These are phyloP conservation scores for Microsporum ferrugineum DNA, from an alignment of 2,329 filamentous ascomycete genomes.

Conservation along the genomic window DNA sequence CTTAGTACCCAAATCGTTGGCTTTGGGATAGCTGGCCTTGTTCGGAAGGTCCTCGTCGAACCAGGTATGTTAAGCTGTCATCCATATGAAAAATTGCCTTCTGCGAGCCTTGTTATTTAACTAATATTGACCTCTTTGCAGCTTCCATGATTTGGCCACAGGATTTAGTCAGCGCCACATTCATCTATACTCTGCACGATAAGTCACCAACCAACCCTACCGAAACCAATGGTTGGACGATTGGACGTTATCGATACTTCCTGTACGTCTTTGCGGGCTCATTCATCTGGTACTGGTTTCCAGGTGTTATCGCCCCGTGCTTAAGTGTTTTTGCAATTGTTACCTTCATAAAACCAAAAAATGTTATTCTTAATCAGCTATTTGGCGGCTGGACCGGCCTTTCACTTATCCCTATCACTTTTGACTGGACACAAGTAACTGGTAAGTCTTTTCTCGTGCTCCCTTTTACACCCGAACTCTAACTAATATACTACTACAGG, in stretches of 20 bases:
- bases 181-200: constrained; percentile 66
- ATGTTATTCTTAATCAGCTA: constrained; percentile 56
- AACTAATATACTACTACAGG: constrained; percentile 36
- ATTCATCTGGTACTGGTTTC: constrained; percentile 58
- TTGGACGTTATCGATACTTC: constrained; percentile 57
- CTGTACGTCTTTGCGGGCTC: constrained; percentile 45
- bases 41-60: constrained; percentile 48
- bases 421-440: constrained; percentile 57
- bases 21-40: constrained; percentile 57
- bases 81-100: too few species aligned
- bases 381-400: constrained; percentile 60
- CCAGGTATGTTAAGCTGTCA: constrained; percentile 16
- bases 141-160: constrained; percentile 64
- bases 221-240: constrained; percentile 51
- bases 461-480: not conserved
- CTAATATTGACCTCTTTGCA: not conserved
- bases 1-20: constrained; percentile 59
- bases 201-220: constrained; percentile 43
- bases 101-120: not conserved
- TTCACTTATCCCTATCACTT: constrained; percentile 58
- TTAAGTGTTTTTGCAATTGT: constrained; percentile 59
- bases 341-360: constrained; percentile 61
- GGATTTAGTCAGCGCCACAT: constrained; percentile 53
- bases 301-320: constrained; percentile 57
- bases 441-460: constrained; percentile 26